These are phyloP conservation scores for Nymphaea thermarum DNA, from an alignment of 164 flowering plant species.

Conservation along the genomic window DNA sequence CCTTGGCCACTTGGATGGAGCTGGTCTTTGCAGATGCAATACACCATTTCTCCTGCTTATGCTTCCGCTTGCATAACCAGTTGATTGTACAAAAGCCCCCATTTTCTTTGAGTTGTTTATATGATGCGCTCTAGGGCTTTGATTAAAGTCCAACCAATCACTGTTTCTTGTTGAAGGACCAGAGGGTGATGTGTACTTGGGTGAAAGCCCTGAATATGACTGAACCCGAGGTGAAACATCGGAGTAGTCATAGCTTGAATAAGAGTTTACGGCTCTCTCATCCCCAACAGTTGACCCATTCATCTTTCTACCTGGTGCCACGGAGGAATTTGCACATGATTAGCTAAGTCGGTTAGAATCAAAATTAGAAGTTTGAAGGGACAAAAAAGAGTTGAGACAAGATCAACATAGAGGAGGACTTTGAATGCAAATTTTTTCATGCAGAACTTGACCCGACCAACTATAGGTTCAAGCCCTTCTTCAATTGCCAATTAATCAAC, in stretches of 20 bases:
- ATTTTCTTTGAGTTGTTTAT: conserved; percentile 45
- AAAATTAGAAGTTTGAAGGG: no score
- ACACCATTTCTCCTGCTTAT: conserved; percentile 34
- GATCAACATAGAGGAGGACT: no score
- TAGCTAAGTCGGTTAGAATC: neutral
- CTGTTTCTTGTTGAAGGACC: conserved; percentile 32
- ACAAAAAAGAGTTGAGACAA: no score
- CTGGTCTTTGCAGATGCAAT: conserved; percentile 6
- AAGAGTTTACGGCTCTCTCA: conserved; percentile 28
- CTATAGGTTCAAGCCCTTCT: no score
- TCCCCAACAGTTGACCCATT: conserved; percentile 45
- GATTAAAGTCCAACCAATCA: conserved; percentile 42
- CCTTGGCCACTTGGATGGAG: conserved; percentile 1
- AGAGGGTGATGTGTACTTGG: conserved; percentile 28
- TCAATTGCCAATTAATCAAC: no score
- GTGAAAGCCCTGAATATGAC: conserved; percentile 38
- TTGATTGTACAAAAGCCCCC: conserved; percentile 18
- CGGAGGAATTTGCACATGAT: conserved; percentile 1
- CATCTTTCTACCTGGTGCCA: conserved; percentile 49
- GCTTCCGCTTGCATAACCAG: conserved; percentile 9
- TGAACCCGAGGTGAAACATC: conserved; percentile 49
- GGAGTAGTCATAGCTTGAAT: conserved; percentile 27
- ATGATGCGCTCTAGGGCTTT: conserved; percentile 20
- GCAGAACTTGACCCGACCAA: no score
- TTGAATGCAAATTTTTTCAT: no score